Base-by-base conservation (phyloP, 106 monocot genomes). In the Allium fistulosum region DNA sequence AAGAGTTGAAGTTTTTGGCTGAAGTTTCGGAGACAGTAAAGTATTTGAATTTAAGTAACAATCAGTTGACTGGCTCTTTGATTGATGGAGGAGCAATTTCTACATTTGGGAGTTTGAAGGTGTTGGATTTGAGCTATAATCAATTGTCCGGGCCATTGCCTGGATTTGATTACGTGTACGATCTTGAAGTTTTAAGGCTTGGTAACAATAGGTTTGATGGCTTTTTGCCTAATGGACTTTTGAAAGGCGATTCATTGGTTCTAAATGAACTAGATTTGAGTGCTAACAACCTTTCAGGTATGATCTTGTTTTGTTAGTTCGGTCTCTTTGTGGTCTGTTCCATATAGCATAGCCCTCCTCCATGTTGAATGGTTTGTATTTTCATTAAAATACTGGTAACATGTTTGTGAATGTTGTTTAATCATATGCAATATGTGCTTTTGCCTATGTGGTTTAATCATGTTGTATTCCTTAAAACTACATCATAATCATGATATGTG, bases 91-190 rank as follows among this genome's bases (percentile, higher is more conserved):
- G 77, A 6, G 82, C 75, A 45, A 69, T 92, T n/a, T 84, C 97
- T 11, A 87, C 97, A n/a, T 97, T 97, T 87, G 97, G 97, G 77
- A 97, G 68, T 53, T 73, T 92, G 80, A 89, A 87, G 66, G 87
- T 85, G 59, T 66, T 97, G 87, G 97, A 97, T 76, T 82, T 97
- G 80, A 92, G 97, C 75, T 73, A 87, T 72, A 97, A 97, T 79
- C 82, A 69, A 61, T 68, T 97, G 37, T 79, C 84, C 0, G 97
- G 97, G 28, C 86, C 89, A 51, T 70, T 97, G 59, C 97, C 97
- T 6, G 92, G 89, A 22, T 97, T 97, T 71, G 80, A 97, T 66
- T 97, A 97, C 87, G 97, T 80, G 8, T 97, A 97, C 82, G 86
- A 97, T 72, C 89, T 97, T 72, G 92, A 97, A 71, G 82, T 97